phyloP scores from a whole-genome alignment of 2,329 filamentous ascomycete species.

The Didymellaceae sp. region DNA sequence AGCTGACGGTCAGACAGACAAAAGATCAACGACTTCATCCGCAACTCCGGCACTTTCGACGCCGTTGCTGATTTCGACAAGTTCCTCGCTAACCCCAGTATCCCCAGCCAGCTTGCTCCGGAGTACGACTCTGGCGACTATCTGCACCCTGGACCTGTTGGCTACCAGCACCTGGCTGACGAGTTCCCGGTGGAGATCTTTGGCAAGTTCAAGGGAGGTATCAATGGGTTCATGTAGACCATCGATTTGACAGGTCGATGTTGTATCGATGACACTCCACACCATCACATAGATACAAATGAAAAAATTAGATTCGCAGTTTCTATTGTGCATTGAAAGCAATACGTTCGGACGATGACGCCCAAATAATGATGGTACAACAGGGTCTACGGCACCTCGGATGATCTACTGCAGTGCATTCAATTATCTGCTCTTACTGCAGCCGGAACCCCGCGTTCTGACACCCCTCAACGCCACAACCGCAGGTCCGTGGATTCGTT shows the following conservation, averaged over 20 bases:
- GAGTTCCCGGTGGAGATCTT: constrained; percentile 65
- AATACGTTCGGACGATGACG: too few species aligned
- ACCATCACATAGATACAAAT: too few species aligned
- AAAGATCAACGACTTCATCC: constrained; percentile 67
- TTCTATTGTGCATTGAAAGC: too few species aligned
- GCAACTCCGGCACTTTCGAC: constrained; percentile 63
- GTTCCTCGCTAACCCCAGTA: constrained; percentile 59
- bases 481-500: background rate
- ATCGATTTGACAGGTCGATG: too few species aligned
- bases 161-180: constrained; percentile 66
- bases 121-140: constrained; percentile 69
- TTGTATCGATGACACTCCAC: too few species aligned
- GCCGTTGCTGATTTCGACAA: constrained; percentile 68
- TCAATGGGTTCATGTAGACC: constrained; percentile 27
- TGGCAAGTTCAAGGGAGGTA: constrained; percentile 32
- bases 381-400: too few species aligned
- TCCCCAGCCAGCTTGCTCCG: constrained; percentile 55
- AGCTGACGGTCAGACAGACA: constrained; percentile 31
- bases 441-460: constrained; percentile 9
- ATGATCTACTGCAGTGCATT: too few species aligned
- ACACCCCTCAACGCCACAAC: constrained; percentile 8
- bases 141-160: constrained; percentile 66
- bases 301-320: too few species aligned
- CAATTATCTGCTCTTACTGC: too few species aligned
- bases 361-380: too few species aligned